Percentiles rank a stretch among this genome's conserved stretches.
phyloP scores from a whole-genome alignment of 1,284 basidiomycete species.

The Fomes fomentarius region DNA sequence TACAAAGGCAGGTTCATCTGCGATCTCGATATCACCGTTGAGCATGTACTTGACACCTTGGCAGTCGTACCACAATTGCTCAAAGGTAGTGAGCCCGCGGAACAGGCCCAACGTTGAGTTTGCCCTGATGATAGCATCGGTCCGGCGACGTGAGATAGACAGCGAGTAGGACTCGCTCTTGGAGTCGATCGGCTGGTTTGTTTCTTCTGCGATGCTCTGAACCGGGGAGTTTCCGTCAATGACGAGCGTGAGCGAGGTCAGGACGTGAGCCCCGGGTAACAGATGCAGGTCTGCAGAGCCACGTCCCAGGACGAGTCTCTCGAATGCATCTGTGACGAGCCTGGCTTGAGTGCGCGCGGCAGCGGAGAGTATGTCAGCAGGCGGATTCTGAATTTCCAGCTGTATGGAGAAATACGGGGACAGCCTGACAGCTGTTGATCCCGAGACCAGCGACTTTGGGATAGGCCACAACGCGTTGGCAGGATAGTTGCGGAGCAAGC shows the following conservation, averaged over 20 bases:
- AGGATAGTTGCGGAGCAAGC: slow-evolving; percentile 10
- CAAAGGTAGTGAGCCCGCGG: slow-evolving; percentile 81
- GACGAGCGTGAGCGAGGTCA: slow-evolving; percentile 40
- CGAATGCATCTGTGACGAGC: slow-evolving; percentile 44
- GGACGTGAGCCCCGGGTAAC: slow-evolving; percentile 31
- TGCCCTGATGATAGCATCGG: slow-evolving; percentile 63
- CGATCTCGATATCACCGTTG: slow-evolving; percentile 58
- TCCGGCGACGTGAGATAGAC: slow-evolving; percentile 54
- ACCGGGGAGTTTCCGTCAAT: slow-evolving; percentile 34
- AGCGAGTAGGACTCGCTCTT: slow-evolving; percentile 71
- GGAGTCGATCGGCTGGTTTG: slow-evolving; percentile 48
- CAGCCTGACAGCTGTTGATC: slow-evolving; percentile 54
- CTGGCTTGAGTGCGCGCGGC: slow-evolving; percentile 41
- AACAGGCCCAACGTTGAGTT: slow-evolving; percentile 77
- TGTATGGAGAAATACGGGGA: slow-evolving; percentile 46
- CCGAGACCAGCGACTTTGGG: slow-evolving; percentile 51
- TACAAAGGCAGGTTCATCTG: slow-evolving; percentile 67
- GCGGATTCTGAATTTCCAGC: slow-evolving; percentile 40
- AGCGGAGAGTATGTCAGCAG: slow-evolving; percentile 49
- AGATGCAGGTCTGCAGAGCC: slow-evolving; percentile 40
- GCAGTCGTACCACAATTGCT: slow-evolving; percentile 72
- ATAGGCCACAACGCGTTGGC: slow-evolving; percentile 59
- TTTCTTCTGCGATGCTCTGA: slow-evolving; percentile 52
- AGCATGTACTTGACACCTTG: slow-evolving; percentile 54
- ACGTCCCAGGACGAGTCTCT: slow-evolving; percentile 50